These are phyloP conservation scores for Elongisporangium undulatum DNA, from an alignment of 352 stramenopile genomes.

Conservation along the genomic window DNA sequence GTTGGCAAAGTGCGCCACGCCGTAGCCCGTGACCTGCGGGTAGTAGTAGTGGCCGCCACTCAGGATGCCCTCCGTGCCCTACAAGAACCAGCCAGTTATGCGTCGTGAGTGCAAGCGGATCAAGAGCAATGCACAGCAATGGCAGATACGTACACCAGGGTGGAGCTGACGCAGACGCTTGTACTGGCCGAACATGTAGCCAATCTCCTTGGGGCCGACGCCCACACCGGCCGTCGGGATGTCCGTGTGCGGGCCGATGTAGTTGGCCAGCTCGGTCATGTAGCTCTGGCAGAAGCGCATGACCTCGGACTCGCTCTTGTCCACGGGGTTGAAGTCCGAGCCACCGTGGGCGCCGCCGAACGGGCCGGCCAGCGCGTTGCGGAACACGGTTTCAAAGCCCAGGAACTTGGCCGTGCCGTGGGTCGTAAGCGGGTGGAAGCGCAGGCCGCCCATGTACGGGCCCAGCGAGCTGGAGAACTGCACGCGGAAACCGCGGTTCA, in stretches of 20 bases:
- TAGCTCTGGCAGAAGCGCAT: slow-evolving; percentile 98
- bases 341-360: slow-evolving; percentile 86
- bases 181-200: slow-evolving; percentile 98
- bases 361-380: slow-evolving; percentile 89
- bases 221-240: slow-evolving; percentile 94
- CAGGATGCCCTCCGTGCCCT: slow-evolving; percentile 80
- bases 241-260: slow-evolving; percentile 96
- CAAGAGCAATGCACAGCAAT: background rate
- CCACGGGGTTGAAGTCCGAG: slow-evolving; percentile 96
- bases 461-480: slow-evolving; percentile 92
- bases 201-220: slow-evolving; percentile 92
- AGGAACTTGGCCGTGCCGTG: slow-evolving; percentile 88
- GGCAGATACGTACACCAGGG: slow-evolving; percentile 16
- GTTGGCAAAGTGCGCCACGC: slow-evolving; percentile 95
- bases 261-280: slow-evolving; percentile 98
- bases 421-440: slow-evolving; percentile 92
- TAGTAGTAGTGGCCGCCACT: slow-evolving; percentile 88
- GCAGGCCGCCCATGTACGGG: slow-evolving; percentile 95
- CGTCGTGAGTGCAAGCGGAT: too few relatives aligned
- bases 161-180: slow-evolving; percentile 91
- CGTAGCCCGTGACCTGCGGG: slow-evolving; percentile 91
- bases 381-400: slow-evolving; percentile 95
- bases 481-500: slow-evolving; percentile 97
- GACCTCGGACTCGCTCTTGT: slow-evolving; percentile 97
- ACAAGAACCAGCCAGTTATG: background rate